Evolutionary conservation across 2,329 filamentous ascomycete genomes (phyloP).

Genomic region (Botryotinia narcissicola): DNA sequence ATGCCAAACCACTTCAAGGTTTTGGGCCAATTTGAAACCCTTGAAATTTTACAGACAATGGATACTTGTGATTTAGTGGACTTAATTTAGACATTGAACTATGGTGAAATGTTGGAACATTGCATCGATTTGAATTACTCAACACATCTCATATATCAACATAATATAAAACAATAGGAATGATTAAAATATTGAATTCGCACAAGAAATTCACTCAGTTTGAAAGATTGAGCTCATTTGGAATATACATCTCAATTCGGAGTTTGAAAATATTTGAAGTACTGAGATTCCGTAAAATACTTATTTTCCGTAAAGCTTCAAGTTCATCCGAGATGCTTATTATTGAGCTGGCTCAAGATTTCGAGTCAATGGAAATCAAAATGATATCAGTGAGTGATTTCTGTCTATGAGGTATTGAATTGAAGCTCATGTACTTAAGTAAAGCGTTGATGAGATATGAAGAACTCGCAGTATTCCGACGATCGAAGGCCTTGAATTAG

Average conservation of each 20-base stretch:
- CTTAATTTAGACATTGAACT: neutral
- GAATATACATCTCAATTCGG: neutral
- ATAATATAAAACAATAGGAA: neutral
- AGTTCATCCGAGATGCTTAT: neutral
- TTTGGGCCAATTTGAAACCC: neutral
- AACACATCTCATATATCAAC: neutral
- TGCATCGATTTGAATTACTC: neutral
- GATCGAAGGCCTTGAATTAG: neutral
- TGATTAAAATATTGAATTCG: neutral
- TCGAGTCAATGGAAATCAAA: neutral
- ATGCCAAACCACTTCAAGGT: neutral
- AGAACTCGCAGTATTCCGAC: neutral
- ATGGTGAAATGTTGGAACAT: neutral
- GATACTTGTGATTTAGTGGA: neutral
- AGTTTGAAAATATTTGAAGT: neutral
- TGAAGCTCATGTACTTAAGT: neutral
- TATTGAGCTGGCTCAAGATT: neutral
- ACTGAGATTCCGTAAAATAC: neutral
- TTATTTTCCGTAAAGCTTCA: neutral
- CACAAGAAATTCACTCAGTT: neutral
- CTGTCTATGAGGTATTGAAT: neutral
- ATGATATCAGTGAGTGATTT: neutral
- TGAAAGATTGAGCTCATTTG: neutral
- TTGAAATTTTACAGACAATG: neutral
- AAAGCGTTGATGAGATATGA: neutral